Conservation (phyloP, 768 basidiomycete species). For the Russula abietina region DNA sequence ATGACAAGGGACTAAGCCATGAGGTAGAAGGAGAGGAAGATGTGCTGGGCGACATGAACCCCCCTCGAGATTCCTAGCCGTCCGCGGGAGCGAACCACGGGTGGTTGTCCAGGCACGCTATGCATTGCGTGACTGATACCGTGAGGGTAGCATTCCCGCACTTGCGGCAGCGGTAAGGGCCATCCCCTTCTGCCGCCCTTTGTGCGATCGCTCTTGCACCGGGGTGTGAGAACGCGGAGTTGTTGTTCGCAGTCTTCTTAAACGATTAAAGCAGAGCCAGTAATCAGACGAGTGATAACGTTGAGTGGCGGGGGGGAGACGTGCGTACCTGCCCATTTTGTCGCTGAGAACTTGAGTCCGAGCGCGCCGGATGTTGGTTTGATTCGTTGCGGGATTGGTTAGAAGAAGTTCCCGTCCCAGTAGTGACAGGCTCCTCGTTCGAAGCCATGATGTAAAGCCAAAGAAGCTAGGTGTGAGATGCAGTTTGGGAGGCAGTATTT, state of each 20-base stretch:
- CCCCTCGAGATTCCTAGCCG: no score
- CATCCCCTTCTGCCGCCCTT: background rate
- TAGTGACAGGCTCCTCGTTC: background rate
- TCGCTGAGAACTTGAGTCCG: background rate
- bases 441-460: background rate
- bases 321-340: background rate
- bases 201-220: background rate
- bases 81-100: background rate
- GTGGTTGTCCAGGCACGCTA: accelerated
- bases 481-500: background rate
- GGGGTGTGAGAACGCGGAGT: background rate
- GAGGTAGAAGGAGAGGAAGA: background rate
- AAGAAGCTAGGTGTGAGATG: background rate
- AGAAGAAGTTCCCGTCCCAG: background rate
- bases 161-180: background rate
- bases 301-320: background rate
- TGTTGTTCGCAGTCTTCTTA: background rate
- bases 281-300: background rate
- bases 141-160: background rate
- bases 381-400: background rate
- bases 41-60: no score
- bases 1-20: background rate
- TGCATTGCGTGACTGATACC: background rate
- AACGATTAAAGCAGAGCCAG: background rate
- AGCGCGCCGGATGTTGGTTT: background rate